phyloP scores from a whole-genome alignment of 1,284 basidiomycete species.

The Schizophyllum amplum region DNA sequence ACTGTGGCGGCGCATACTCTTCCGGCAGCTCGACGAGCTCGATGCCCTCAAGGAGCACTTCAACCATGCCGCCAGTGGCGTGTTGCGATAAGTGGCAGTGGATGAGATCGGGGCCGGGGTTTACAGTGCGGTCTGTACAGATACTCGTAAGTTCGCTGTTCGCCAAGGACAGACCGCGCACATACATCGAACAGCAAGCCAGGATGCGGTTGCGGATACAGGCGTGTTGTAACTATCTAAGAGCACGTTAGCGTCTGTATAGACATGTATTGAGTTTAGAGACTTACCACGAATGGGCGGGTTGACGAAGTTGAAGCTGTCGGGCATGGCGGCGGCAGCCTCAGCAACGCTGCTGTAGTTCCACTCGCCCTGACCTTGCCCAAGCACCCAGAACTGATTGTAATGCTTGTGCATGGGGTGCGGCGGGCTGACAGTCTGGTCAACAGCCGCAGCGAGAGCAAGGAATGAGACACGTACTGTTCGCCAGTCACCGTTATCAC shows the following conservation, averaged over 20 bases:
- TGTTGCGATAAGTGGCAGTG: conserved; percentile 5
- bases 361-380: conserved; percentile 4
- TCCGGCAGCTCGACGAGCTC: not conserved
- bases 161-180: too few species aligned
- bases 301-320: conserved; percentile 9
- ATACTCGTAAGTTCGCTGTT: too few species aligned
- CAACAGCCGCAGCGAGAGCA: not conserved
- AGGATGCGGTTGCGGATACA: not conserved
- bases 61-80: not conserved
- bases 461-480: not conserved
- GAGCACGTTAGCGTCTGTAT: not conserved
- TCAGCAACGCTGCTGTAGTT: conserved; percentile 5
- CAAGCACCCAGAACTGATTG: conserved; percentile 7
- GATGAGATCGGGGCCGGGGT: conserved; percentile 1
- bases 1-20: not conserved
- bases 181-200: conserved; percentile 1
- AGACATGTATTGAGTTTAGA: not conserved
- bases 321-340: conserved; percentile 1
- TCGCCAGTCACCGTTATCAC: not conserved
- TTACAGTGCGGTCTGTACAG: not conserved
- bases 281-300: conserved; percentile 3
- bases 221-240: conserved; percentile 6
- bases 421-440: not conserved
- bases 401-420: conserved; percentile 9
- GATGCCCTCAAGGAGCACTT: not conserved